Evolutionary conservation across 805 yeast genomes (phyloP).

Genomic region (Yarrowia keelungensis): DNA sequence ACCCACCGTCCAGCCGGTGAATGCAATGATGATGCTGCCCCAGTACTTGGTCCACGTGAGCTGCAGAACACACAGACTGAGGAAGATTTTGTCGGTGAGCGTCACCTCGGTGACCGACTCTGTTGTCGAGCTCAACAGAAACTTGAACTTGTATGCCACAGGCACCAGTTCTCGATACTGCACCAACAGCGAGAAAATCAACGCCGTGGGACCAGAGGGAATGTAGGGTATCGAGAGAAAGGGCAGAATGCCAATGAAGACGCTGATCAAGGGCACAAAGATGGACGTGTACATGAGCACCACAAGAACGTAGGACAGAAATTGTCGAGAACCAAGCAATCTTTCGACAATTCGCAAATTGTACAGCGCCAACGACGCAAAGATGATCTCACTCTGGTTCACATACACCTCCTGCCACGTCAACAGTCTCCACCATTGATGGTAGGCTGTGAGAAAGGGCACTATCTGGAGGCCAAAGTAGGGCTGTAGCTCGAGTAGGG

Average conservation of each 20-base stretch:
- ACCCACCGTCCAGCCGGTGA: constrained; percentile 53
- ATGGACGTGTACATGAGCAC: constrained; percentile 43
- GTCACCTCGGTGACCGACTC: constrained; percentile 39
- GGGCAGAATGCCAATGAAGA: constrained; percentile 39
- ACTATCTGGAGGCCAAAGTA: constrained; percentile 48
- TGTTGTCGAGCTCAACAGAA: constrained; percentile 41
- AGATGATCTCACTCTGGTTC: constrained; percentile 52
- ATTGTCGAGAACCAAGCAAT: constrained; percentile 51
- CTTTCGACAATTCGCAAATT: constrained; percentile 53
- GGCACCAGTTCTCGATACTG: constrained; percentile 53
- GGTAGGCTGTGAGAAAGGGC: constrained; percentile 51
- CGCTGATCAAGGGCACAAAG: constrained; percentile 42
- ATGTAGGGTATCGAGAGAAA: constrained; percentile 41
- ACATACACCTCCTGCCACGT: constrained; percentile 48
- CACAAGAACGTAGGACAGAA: constrained; percentile 47
- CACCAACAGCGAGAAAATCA: constrained; percentile 51
- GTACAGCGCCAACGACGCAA: constrained; percentile 51
- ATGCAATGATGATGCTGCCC: constrained; percentile 46
- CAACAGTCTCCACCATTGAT: constrained; percentile 51
- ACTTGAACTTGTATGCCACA: constrained; percentile 52
- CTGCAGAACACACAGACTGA: constrained; percentile 50
- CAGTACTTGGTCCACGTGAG: constrained; percentile 49
- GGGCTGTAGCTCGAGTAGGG: constrained; percentile 52
- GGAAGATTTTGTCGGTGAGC: constrained; percentile 50
- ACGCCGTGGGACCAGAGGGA: constrained; percentile 51